A percentile compares a stretch with the other conserved stretches of the same genome.
phyloP scores from a whole-genome alignment of 208 protist genomes.

The Porcisia deanei region DNA sequence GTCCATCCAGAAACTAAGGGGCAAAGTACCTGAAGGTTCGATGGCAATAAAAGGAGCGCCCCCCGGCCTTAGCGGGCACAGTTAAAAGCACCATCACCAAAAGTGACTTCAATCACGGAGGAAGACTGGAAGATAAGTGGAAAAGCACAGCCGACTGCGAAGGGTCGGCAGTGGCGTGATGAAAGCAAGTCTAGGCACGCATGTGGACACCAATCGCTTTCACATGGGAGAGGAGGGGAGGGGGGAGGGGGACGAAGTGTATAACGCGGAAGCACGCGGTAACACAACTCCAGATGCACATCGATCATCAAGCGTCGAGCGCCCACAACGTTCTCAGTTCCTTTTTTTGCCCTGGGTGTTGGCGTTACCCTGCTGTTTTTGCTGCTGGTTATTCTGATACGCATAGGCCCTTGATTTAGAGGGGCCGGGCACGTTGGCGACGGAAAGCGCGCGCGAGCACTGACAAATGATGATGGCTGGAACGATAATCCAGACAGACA shows the following conservation, averaged over 20 bases:
- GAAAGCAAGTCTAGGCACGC: too few relatives aligned
- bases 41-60: too few relatives aligned
- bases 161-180: too few relatives aligned
- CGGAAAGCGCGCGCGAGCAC: conserved; percentile 37
- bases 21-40: too few relatives aligned
- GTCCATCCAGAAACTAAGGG: too few relatives aligned
- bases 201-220: too few relatives aligned
- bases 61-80: too few relatives aligned
- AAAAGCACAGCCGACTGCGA: too few relatives aligned
- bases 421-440: conserved; percentile 5
- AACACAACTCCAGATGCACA: background rate
- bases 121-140: too few relatives aligned
- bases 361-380: background rate
- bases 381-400: background rate
- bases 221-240: background rate
- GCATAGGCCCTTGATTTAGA: background rate
- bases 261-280: background rate
- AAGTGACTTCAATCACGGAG: too few relatives aligned
- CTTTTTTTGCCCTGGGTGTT: conserved; percentile 20
- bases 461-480: conserved; percentile 48
- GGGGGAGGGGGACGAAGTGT: background rate
- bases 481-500: conserved; percentile 66
- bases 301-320: too few relatives aligned
- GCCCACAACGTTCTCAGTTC: background rate
- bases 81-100: too few relatives aligned